Conservation (phyloP, 2,329 filamentous ascomycete species). For the Cordyceps cateniannulata region DNA sequence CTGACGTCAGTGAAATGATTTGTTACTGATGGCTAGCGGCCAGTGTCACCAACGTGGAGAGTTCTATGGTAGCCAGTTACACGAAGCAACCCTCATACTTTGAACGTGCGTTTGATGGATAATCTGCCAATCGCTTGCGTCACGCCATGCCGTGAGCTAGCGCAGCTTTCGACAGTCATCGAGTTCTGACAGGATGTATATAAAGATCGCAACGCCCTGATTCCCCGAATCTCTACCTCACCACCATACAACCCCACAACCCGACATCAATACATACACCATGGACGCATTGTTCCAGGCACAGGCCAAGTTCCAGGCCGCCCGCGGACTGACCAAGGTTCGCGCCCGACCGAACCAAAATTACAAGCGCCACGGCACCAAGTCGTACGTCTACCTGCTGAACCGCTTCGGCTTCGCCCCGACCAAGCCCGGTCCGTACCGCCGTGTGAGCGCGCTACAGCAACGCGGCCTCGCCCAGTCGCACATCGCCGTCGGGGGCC, state of each 20-base stretch:
- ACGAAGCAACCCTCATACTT: not conserved
- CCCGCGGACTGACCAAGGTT: constrained; percentile 2
- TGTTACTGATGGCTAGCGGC: not conserved
- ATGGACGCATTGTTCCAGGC: constrained; percentile 5
- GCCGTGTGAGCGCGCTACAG: not conserved
- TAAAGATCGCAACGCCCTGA: not conserved
- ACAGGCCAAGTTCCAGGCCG: constrained; percentile 8
- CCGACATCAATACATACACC: not conserved
- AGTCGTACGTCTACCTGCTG: constrained; percentile 10
- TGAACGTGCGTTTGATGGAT: not conserved
- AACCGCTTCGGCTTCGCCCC: constrained; percentile 9
- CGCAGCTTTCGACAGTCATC: not conserved
- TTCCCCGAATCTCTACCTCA: too few relatives aligned
- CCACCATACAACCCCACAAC: not conserved
- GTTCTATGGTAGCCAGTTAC: not conserved
- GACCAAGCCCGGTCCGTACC: constrained; percentile 3
- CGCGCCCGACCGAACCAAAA: constrained; percentile 6
- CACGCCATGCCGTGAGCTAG: not conserved
- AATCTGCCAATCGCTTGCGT: constrained; percentile 1
- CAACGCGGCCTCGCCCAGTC: constrained; percentile 7
- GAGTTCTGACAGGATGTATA: not conserved
- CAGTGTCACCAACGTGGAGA: not conserved
- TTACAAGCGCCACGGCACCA: constrained; percentile 8
- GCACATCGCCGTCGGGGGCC: constrained; percentile 2
- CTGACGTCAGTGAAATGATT: not conserved